Conservation (phyloP, 805 yeast genomes). For the Pichia gijzeniarum region DNA sequence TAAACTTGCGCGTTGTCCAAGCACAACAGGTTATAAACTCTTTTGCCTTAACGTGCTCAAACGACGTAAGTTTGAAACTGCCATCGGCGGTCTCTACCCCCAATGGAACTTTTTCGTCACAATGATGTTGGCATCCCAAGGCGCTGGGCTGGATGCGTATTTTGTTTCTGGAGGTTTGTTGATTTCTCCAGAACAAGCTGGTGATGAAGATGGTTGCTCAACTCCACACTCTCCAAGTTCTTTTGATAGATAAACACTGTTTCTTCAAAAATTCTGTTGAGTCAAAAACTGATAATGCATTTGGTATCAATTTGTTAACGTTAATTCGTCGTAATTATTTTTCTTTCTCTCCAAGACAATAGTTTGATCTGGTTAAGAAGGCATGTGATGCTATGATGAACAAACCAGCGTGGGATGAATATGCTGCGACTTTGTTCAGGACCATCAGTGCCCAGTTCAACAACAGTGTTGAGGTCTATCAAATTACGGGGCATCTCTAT, state of each 20-base stretch:
- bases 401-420: constrained; percentile 1
- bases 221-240: not conserved
- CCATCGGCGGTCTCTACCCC: not conserved
- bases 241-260: constrained; percentile 1
- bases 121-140: not conserved
- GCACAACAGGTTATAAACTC: constrained; percentile 1
- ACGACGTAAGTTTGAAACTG: not conserved
- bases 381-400: not conserved
- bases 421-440: not conserved
- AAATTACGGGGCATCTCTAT: constrained; percentile 1
- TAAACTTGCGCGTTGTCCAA: too few relatives aligned
- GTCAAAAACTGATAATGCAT: constrained; percentile 1
- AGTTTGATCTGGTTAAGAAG: not conserved
- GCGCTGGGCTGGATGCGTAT: not conserved
- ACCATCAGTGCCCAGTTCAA: constrained; percentile 1
- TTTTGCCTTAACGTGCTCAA: not conserved
- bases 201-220: not conserved
- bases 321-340: constrained; percentile 1
- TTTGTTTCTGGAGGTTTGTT: not conserved
- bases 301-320: not conserved
- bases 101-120: not conserved
- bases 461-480: not conserved
- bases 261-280: not conserved
- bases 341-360: not conserved
- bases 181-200: not conserved